These are phyloP conservation scores for Blastobotrys illinoisensis DNA, from an alignment of 1,139 yeast species.

Conservation along the genomic window DNA sequence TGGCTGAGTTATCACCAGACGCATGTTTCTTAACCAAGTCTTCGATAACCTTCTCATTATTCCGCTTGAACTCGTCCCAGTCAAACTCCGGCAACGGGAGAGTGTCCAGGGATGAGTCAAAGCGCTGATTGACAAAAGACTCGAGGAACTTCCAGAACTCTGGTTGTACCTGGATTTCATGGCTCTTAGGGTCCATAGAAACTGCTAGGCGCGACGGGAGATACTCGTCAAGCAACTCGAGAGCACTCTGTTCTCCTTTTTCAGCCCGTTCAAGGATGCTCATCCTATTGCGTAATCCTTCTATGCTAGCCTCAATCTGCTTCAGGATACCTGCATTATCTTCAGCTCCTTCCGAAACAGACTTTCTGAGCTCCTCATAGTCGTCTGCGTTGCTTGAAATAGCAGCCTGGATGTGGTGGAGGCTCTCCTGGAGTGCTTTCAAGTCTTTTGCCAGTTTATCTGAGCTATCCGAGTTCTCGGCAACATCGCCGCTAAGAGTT, in stretches of 20 bases:
- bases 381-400: slow-evolving; percentile 1
- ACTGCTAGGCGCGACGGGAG: slow-evolving; percentile 14
- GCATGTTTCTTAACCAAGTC: slow-evolving; percentile 8
- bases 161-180: slow-evolving; percentile 9
- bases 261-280: slow-evolving; percentile 11
- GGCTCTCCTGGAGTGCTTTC: slow-evolving; percentile 1
- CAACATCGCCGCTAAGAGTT: slow-evolving; percentile 5
- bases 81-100: slow-evolving; percentile 4
- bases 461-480: slow-evolving; percentile 7
- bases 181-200: slow-evolving; percentile 11
- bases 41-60: slow-evolving; percentile 11
- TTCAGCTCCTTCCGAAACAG: background rate
- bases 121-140: slow-evolving; percentile 1
- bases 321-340: slow-evolving; percentile 8
- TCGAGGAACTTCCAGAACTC: slow-evolving; percentile 14
- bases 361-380: background rate
- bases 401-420: slow-evolving; percentile 8
- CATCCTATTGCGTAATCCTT: slow-evolving; percentile 5
- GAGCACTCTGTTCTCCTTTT: slow-evolving; percentile 8
- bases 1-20: slow-evolving; percentile 6
- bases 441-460: slow-evolving; percentile 6
- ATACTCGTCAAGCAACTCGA: slow-evolving; percentile 11
- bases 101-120: background rate
- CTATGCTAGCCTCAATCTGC: slow-evolving; percentile 9
- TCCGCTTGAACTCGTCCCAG: slow-evolving; percentile 12